Evolutionary conservation across 129 eudicot genomes (phyloP).

Genomic region (Centella asiatica): DNA sequence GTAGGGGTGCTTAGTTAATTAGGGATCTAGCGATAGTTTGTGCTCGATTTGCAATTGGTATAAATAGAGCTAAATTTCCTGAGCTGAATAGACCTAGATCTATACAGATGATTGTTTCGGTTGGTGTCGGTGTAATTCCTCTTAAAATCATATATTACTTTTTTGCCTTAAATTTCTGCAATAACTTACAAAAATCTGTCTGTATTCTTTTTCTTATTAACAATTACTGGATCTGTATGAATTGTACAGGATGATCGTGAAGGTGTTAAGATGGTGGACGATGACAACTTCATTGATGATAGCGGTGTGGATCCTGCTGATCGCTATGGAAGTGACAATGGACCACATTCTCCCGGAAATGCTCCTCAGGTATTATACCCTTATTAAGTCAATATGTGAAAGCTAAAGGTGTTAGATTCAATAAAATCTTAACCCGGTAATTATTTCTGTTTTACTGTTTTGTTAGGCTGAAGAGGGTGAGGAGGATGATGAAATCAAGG

Average conservation of each 20-base stretch:
- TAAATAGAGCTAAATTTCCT: no score
- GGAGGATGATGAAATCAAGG: constrained; percentile 80
- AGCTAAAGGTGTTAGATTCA: background rate
- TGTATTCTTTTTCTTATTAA: background rate
- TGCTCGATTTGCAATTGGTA: no score
- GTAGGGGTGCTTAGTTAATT: no score
- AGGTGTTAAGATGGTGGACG: constrained; percentile 57
- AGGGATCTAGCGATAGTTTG: no score
- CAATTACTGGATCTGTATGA: constrained; percentile 1
- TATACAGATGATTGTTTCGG: no score
- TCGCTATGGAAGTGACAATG: constrained; percentile 62
- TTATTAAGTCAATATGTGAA: background rate
- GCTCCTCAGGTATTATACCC: constrained; percentile 57
- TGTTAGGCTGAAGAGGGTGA: constrained; percentile 86
- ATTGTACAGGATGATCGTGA: constrained; percentile 67
- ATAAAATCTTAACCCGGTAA: no score
- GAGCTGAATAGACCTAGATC: no score
- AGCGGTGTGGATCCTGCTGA: constrained; percentile 80
- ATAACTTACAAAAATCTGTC: background rate
- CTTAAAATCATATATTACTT: background rate
- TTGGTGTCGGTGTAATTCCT: background rate
- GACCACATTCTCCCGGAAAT: constrained; percentile 62
- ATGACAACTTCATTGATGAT: constrained; percentile 95
- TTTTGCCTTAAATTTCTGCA: no score
- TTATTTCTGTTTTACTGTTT: background rate